Conservation (phyloP, 1,284 basidiomycete genomes). For the Gymnopus androsaceus region DNA sequence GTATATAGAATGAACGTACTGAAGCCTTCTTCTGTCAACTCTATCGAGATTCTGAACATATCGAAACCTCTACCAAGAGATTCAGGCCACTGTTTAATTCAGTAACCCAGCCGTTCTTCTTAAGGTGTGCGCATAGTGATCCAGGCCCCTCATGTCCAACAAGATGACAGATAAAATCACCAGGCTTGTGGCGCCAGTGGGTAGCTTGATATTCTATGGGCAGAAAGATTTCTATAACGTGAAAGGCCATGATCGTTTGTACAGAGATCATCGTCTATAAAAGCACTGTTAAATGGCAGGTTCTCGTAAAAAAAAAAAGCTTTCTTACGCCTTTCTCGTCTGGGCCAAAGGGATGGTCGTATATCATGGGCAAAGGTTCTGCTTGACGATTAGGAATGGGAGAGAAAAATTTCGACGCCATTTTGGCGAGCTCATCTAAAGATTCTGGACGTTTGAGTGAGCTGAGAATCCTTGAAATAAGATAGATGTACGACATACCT, state of each 20-base stretch:
- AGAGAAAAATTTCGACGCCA: constrained; percentile 76
- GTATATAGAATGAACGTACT: constrained; percentile 47
- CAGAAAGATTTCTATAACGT: constrained; percentile 87
- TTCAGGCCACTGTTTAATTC: constrained; percentile 76
- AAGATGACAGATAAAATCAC: constrained; percentile 81
- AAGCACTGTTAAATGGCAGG: constrained; percentile 6
- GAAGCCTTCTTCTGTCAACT: constrained; percentile 87
- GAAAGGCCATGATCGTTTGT: constrained; percentile 91
- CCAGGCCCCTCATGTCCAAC: constrained; percentile 97
- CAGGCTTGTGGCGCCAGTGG: constrained; percentile 83
- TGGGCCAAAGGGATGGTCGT: constrained; percentile 76
- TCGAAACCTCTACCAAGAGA: constrained; percentile 82
- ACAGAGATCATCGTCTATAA: constrained; percentile 80
- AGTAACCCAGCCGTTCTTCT: constrained; percentile 91
- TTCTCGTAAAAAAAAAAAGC: too few relatives aligned
- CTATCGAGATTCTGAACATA: constrained; percentile 84
- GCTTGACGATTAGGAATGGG: constrained; percentile 72
- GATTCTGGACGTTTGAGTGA: constrained; percentile 55
- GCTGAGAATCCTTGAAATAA: background rate
- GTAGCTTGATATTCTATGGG: constrained; percentile 84
- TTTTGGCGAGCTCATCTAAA: constrained; percentile 73
- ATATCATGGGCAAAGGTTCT: constrained; percentile 67
- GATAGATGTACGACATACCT: constrained; percentile 48
- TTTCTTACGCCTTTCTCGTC: constrained; percentile 73
- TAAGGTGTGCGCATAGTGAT: constrained; percentile 90